Evolutionary conservation across 345 rosid genomes (phyloP), one percentile per base, ranked within the genome.

Genomic region (Euphorbia lathyris): DNA sequence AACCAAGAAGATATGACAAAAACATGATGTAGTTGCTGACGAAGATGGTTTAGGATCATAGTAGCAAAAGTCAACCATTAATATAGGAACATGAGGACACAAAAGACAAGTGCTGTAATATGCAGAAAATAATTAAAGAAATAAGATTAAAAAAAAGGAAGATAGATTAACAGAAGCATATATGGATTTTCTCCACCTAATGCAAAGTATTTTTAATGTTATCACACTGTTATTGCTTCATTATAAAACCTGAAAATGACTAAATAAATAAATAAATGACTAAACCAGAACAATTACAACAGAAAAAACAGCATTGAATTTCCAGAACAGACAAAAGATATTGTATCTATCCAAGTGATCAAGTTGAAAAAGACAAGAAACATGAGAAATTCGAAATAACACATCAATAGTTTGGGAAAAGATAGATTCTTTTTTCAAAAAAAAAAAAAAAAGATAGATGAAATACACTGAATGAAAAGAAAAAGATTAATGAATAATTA

Each of bases 1-100:
- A 70, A 29, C 60, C 38, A 22, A 22, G 19, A 14, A 19, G 29
- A 71, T 19, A 23, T 26, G 40, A 55, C 55, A 72, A 27, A 3
- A 55, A 72, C 16, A 38, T 12, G 63, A 71, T 62, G 62, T 17
- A 52, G 53, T 7, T 38, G 26, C 9, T 5, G 60, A 67, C 47
- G 17, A 22, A 20, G 61, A 53, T 30, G 30, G 20, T 36, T 45
- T 58, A 20, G 3, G 9, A 58, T 58, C 19, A 16, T 30, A 14
- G 63, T 30, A 30, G 14, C 63, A 14, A 29, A 10, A 58, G 17
- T 19, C 43, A 40, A 14, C 63, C 11, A 6, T 25, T 26, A 57
- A 17, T 16, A 29, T 58, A 16, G 14, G 10, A 29, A 9, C 9
- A 0, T 16, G 20, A 14, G 26, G 16, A 58, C 19, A n/a, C 19